These are phyloP conservation scores for Ophiostoma himal-ulmi DNA, from an alignment of 2,329 filamentous ascomycete genomes.

Conservation along the genomic window DNA sequence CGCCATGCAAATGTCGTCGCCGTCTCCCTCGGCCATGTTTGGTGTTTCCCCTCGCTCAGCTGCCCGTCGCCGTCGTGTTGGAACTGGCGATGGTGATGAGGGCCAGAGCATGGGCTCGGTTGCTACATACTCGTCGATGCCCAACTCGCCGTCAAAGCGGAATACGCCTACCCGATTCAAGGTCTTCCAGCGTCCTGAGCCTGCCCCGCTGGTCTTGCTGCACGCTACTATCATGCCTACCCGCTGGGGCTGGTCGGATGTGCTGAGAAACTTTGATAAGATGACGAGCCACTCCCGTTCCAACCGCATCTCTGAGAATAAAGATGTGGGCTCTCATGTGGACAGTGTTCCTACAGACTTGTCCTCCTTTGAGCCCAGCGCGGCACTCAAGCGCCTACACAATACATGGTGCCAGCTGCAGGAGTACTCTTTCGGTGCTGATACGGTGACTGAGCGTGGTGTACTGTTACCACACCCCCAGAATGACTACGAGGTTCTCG, in stretches of 20 bases:
- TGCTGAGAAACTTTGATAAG: conserved; percentile 42
- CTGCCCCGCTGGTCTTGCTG: conserved; percentile 66
- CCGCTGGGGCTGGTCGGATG: conserved; percentile 56
- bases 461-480: conserved; percentile 72
- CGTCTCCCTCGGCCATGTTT: conserved; percentile 47
- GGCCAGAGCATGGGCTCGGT: conserved; percentile 18
- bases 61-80: conserved; percentile 36
- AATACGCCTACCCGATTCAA: conserved; percentile 54
- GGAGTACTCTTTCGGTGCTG: conserved; percentile 55
- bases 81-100: conserved; percentile 13
- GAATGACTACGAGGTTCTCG: conserved; percentile 72
- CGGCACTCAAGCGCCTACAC: conserved; percentile 46
- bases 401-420: conserved; percentile 62
- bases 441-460: conserved; percentile 67
- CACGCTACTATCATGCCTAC: conserved; percentile 72
- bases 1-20: conserved; percentile 66
- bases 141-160: conserved; percentile 46
- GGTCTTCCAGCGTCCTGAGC: conserved; percentile 38
- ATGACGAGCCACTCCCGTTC: conserved; percentile 26
- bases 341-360: not conserved
- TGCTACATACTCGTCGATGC: conserved; percentile 14
- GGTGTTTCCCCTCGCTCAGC: conserved; percentile 48
- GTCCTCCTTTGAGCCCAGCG: conserved; percentile 35
- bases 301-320: not conserved
- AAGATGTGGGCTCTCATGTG: not conserved